phyloP scores from a whole-genome alignment of 1,284 basidiomycete species.

The Coriolopsis trogii region DNA sequence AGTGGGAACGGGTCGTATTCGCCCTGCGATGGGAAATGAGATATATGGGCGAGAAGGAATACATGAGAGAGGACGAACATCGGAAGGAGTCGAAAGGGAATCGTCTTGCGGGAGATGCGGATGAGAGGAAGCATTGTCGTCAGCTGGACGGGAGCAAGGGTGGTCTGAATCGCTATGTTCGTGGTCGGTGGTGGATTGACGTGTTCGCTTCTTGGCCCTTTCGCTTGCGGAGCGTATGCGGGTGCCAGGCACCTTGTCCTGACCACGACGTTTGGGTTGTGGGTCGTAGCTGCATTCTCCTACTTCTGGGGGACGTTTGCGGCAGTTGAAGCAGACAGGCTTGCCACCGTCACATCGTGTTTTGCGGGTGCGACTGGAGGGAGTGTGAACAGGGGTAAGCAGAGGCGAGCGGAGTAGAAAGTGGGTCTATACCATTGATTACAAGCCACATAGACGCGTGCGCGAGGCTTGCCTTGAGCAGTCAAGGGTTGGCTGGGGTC shows the following conservation, averaged over 20 bases:
- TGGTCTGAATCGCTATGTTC: neutral
- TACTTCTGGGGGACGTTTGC: constrained; percentile 42
- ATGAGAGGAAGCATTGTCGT: neutral
- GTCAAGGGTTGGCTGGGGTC: constrained; percentile 72
- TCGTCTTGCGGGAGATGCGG: constrained; percentile 1
- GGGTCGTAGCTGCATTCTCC: constrained; percentile 53
- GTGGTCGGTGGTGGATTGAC: neutral
- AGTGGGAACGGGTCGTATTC: constrained; percentile 22
- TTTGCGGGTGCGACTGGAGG: constrained; percentile 69
- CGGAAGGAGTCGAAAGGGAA: constrained; percentile 1
- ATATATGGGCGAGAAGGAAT: neutral
- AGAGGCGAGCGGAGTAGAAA: no score
- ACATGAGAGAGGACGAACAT: neutral
- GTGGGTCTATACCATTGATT: constrained; percentile 79
- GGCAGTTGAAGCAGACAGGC: constrained; percentile 71
- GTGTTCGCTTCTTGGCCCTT: constrained; percentile 5
- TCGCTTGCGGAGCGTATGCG: constrained; percentile 48
- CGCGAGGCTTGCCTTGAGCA: constrained; percentile 68
- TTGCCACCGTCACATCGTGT: constrained; percentile 80
- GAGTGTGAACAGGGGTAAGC: neutral
- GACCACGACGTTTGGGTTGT: constrained; percentile 72
- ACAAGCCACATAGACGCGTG: constrained; percentile 76
- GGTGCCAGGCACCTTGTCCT: constrained; percentile 73
- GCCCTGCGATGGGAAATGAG: constrained; percentile 1
- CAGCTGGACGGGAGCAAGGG: no score